A percentile compares a stretch with the other conserved stretches of the same genome.
phyloP scores from a whole-genome alignment of 306 rosid species.

The Canavalia gladiata region DNA sequence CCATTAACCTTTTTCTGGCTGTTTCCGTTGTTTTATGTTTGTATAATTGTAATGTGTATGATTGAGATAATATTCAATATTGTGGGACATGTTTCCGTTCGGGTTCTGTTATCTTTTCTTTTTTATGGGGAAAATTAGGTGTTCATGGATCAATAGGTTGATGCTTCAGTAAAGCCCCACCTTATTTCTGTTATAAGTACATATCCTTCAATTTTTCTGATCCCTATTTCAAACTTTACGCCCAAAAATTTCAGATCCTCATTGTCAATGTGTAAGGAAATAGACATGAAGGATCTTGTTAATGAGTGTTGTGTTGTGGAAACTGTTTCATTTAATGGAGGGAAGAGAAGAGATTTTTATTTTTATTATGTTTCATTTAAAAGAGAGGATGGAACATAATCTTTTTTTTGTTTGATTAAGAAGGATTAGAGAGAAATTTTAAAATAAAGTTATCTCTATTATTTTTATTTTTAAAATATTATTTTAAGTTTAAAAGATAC shows the following conservation, averaged over 20 bases:
- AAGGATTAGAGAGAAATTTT: too few relatives aligned
- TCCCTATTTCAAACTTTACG: conserved; percentile 2
- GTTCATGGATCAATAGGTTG: neutral
- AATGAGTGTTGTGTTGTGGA: too few relatives aligned
- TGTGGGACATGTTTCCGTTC: conserved; percentile 21
- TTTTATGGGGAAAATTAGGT: conserved; percentile 18
- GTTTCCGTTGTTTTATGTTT: conserved; percentile 3
- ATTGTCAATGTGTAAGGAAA: neutral
- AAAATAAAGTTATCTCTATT: too few relatives aligned
- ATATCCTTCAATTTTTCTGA: conserved; percentile 10
- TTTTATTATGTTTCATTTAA: too few relatives aligned
- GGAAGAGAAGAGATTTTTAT: too few relatives aligned
- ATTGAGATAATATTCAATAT: neutral
- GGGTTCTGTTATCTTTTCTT: conserved; percentile 30
- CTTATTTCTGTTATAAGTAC: conserved; percentile 28
- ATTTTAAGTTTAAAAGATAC: too few relatives aligned
- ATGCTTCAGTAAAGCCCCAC: conserved; percentile 20
- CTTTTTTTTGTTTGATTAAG: too few relatives aligned
- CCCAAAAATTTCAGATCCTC: neutral
- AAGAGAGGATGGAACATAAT: too few relatives aligned
- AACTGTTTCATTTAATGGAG: too few relatives aligned
- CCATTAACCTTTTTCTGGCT: conserved; percentile 39
- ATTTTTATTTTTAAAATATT: too few relatives aligned
- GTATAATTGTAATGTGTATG: conserved; percentile 26
- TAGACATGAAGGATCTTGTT: neutral